A percentile compares a stretch with the other conserved stretches of the same genome.
These are phyloP conservation scores for Sporobolomyces roseus DNA, from an alignment of 768 basidiomycete genomes.

Conservation along the genomic window DNA sequence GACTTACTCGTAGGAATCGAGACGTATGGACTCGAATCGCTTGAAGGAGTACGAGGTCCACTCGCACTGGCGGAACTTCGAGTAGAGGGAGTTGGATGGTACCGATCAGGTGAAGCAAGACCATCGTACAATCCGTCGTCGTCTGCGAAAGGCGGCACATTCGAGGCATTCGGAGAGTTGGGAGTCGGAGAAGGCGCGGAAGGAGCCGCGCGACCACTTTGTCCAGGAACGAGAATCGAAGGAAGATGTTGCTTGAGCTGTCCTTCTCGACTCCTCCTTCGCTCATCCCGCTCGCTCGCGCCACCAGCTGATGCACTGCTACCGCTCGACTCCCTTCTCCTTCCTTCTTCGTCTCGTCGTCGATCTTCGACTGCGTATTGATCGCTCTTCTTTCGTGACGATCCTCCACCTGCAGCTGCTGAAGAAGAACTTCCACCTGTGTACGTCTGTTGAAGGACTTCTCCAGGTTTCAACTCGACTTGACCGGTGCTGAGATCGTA, in stretches of 20 bases:
- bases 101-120: not conserved
- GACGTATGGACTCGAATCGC: not conserved
- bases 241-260: not conserved
- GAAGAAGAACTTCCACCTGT: constrained; percentile 1
- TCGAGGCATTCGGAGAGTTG: not conserved
- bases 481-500: constrained; percentile 15
- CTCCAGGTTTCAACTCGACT: constrained; percentile 8
- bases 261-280: constrained; percentile 12
- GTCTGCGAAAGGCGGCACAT: constrained; percentile 21
- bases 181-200: not conserved
- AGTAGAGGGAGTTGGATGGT: constrained; percentile 17
- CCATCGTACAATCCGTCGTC: constrained; percentile 35
- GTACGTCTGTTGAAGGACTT: constrained; percentile 10
- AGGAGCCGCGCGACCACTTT: not conserved
- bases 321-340: constrained; percentile 12
- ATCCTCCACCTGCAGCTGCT: not conserved
- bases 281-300: not conserved
- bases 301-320: not conserved
- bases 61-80: constrained; percentile 22
- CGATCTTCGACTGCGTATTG: not conserved
- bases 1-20: not conserved
- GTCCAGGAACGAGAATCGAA: not conserved
- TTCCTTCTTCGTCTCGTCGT: not conserved
- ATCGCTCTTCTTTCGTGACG: not conserved
- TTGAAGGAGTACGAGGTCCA: constrained; percentile 23